Conservation (phyloP, 2,329 filamentous ascomycete species). For the Fusarium hainanense region DNA sequence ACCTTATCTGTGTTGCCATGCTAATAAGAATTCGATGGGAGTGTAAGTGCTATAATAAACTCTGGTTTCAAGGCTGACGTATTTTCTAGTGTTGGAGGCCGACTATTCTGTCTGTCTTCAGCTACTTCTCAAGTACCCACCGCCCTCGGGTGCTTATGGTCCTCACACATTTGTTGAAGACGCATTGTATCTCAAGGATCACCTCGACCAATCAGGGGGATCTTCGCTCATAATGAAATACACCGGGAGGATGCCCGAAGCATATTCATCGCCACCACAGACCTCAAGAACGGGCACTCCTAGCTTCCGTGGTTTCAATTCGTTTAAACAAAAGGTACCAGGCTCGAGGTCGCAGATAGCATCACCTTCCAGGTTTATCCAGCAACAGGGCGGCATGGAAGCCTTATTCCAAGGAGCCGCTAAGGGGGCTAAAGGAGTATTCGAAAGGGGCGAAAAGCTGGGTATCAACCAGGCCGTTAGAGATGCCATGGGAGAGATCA, state of each 20-base stretch:
- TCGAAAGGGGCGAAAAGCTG: constrained; percentile 78
- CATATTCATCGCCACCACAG: constrained; percentile 41
- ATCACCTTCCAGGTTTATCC: constrained; percentile 62
- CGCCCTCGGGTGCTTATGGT: constrained; percentile 69
- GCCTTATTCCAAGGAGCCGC: constrained; percentile 80
- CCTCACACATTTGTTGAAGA: constrained; percentile 88
- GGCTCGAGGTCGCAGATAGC: constrained; percentile 58
- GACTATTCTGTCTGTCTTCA: constrained; percentile 90
- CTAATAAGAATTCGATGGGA: constrained; percentile 91
- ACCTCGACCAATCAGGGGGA: constrained; percentile 72
- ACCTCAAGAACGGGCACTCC: constrained; percentile 50
- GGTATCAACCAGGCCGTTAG: constrained; percentile 84
- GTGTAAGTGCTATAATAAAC: constrained; percentile 62
- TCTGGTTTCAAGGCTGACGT: constrained; percentile 38
- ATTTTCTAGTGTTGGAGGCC: constrained; percentile 75
- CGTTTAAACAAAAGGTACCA: constrained; percentile 56
- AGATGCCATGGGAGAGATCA: constrained; percentile 83
- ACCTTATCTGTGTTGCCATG: constrained; percentile 95
- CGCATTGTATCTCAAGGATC: constrained; percentile 77
- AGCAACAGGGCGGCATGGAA: constrained; percentile 72
- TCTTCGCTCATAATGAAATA: constrained; percentile 77
- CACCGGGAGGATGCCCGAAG: constrained; percentile 65
- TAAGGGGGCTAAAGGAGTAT: constrained; percentile 78
- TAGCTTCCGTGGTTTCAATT: constrained; percentile 49
- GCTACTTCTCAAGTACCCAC: constrained; percentile 84